Base-by-base conservation (phyloP, 805 yeast genomes). In the Cyberlindnera xylosilytica region DNA sequence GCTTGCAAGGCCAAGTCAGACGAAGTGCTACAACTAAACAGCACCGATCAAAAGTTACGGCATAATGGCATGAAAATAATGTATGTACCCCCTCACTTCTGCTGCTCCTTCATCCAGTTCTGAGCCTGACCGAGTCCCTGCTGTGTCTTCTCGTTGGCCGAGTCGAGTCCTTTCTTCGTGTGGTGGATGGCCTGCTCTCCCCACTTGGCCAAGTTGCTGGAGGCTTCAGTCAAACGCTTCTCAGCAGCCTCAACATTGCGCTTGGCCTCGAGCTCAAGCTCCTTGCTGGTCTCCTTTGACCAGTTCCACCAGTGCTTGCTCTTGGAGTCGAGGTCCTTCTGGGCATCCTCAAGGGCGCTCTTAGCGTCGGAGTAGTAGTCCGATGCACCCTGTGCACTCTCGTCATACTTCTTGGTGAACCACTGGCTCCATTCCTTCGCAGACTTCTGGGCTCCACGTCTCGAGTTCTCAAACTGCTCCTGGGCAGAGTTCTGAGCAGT, bases 401-500 rank as follows among this genome's bases (percentile, higher is more conserved):
- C 39, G 4, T 46, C 54, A 34, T 56, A 56, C 44, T 54, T 51
- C 43, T 48, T 52, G 42, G 43, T 46, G 18, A 56, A 51, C 59
- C 61, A 54, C 15, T 24, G 28, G 15, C 34, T 47, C 60, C 58
- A 55, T 19, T 52, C 52, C 33, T 48, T 40, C 6, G 51, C 38
- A 7, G 45, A 34, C 29, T 42, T 44, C 15, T 32, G 34, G 29
- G 45, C 33, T 6, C 45, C 41, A 15, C 36, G 20, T 15, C 33
- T 46, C 10, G 49, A 49, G 15, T 49, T 51, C 5, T 60, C 58
- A 15, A 63, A 57, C 47, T 70, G 71, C 19, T 73, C 78, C 13
- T 59, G 56, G 1, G 78, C 70, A 44, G 69, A 63, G 26, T 60
- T 64, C 11, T 65, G 57, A 5, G 76, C 78, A 36, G 60, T 54